Evolutionary conservation across 1,139 yeast genomes (phyloP), one percentile per base, ranked within the genome.

Genomic region (Saccharomyces hybrid): DNA sequence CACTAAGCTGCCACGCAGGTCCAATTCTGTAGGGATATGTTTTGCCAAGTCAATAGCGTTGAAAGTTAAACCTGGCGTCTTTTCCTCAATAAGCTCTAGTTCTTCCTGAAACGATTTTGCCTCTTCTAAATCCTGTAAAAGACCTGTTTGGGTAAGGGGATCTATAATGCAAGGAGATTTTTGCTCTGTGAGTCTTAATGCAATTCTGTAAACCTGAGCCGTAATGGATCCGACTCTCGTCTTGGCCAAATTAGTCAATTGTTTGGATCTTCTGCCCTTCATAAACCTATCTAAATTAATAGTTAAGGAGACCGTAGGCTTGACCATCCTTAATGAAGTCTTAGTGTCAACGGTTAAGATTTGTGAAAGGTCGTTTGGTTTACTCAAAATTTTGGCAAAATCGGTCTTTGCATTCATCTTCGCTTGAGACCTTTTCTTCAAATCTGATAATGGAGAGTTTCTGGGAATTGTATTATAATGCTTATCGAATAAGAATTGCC

Each of bases 141-240:
- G 53, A 1, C 74, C 76, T 5, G 75, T 71, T 51, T 67, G 61
- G 2, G 61, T 57, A 11, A 73, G 53, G 3, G 74, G 74, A 53
- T 71, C 66, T 6, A 64, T 56, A 7, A 75, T 70, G 26, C 68
- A 68, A 8, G 84, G 81, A 5, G 85, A 75, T 49, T 74, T 71
- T 55, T 75, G 76, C 67, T 90, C 96, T 32, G 87, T 74, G 46
- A 78, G 66, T 47, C 72, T 65, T 57, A 93, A 76, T 5, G 85
- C 82, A 7, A 77, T 71, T 52, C 77, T 76, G 66, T 86, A 93
- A 6, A 95, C 77, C 51, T 76, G 73, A 0, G 95, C 79, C 0
- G 95, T 76, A 2, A 85, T 70, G 11, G 77, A 70, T 5, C 99
- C 99, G 49, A 90, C 72, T 56, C 91, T 77, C 50, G 85, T 83